Base-by-base conservation (phyloP, 805 yeast genomes). In the Monosporozyma servazzii region DNA sequence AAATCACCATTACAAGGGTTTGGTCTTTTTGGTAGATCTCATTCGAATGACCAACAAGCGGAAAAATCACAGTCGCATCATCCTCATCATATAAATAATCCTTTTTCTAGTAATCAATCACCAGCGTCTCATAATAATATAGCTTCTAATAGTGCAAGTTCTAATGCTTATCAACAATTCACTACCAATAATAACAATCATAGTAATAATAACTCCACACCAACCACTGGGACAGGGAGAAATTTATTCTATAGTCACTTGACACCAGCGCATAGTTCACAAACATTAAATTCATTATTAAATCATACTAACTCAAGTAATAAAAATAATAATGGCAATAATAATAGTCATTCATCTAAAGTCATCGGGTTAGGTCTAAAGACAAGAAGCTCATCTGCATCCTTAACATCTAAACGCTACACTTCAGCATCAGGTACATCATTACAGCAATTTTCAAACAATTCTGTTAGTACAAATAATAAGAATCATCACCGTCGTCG, bases 371-470 rank as follows among this genome's bases (percentile, higher is more conserved):
- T 71, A 15, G 77, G 78, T 1, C 59, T 73, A 36, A 77, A 75
- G 56, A 68, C 78, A 13, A 68, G 79, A 60, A 71, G 75, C 41
- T 71, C 78, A 21, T 70, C 79, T 1, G 72, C 80, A 10, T 65
- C 70, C 13, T 51, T 66, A 33, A 54, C 63, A 8, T 56, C 65
- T 1, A 63, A 64, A 49, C 69, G 75, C 15, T 70, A 68, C 47
- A 62, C 74, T 9, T 73, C 75, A 1, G 61, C 54, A 9, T 60
- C 67, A 2, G 58, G 60, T 5, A 52, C 50, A 9, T 56, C 62
- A 3, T 31, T 59, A 18, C 42, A 52, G n/a, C 39, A 49, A 27
- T 49, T 29, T 47, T 20, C 48, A 7, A 20, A 13, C 25, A 45
- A 11, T 20, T 49, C 48, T 27, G 64, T 23, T 29, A 44, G 25